phyloP scores from a whole-genome alignment of 306 rosid genomes.

The Ammopiptanthus mongolicus region DNA sequence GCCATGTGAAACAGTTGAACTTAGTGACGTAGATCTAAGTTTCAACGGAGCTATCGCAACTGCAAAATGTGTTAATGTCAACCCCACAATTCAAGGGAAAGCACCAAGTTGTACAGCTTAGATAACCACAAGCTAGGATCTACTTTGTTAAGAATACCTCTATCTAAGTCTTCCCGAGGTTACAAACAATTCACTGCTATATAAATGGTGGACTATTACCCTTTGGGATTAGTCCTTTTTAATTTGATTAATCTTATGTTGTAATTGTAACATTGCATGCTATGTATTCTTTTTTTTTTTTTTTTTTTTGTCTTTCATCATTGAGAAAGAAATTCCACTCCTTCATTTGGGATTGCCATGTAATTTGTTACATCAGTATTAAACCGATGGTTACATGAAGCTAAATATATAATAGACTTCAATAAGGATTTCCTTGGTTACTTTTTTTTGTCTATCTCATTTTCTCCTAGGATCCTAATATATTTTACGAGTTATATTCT shows the following conservation, averaged over 20 bases:
- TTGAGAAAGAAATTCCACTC: neutral
- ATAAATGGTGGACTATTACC: too few relatives aligned
- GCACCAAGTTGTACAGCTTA: neutral
- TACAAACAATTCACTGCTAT: too few relatives aligned
- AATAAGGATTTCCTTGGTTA: neutral
- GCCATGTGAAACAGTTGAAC: neutral
- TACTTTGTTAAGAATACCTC: neutral
- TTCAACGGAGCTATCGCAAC: neutral
- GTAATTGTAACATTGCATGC: neutral
- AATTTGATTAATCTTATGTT: too few relatives aligned
- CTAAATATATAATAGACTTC: neutral
- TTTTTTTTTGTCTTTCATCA: too few relatives aligned
- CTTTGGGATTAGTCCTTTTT: too few relatives aligned
- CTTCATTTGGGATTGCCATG: neutral
- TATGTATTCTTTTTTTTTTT: too few relatives aligned
- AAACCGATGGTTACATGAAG: neutral
- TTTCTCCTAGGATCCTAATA: neutral
- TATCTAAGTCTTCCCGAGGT: neutral
- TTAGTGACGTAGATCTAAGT: neutral
- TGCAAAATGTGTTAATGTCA: neutral
- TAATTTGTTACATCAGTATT: too few relatives aligned
- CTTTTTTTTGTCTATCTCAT: too few relatives aligned
- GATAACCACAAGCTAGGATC: neutral
- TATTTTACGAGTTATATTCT: neutral
- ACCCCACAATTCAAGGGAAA: neutral